Percentiles rank a stretch among this genome's conserved stretches.
Conservation (phyloP, 2,329 filamentous ascomycete genomes). For the Akanthomyces muscarius region DNA sequence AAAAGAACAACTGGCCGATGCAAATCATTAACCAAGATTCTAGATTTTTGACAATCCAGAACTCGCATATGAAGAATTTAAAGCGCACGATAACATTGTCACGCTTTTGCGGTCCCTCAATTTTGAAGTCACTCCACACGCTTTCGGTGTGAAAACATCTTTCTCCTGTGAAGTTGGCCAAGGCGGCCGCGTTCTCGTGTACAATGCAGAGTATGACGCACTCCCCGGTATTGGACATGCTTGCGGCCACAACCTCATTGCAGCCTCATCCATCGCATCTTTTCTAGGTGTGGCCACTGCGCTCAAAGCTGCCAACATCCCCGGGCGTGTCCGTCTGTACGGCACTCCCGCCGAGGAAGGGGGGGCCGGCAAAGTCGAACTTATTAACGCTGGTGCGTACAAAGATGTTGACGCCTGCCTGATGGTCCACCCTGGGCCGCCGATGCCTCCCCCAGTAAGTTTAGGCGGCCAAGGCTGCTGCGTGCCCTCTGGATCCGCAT, state of each 20-base stretch:
- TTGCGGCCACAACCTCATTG: constrained; percentile 45
- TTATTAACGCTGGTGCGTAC: constrained; percentile 29
- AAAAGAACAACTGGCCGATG: no score
- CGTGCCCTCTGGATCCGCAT: background rate
- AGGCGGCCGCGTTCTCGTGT: constrained; percentile 20
- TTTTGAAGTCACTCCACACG: constrained; percentile 4
- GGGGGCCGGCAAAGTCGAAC: constrained; percentile 36
- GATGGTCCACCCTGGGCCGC: constrained; percentile 4
- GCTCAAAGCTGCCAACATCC: constrained; percentile 15
- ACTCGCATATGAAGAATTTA: constrained; percentile 4
- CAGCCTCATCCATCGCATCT: constrained; percentile 36
- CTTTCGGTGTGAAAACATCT: constrained; percentile 4
- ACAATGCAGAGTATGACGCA: constrained; percentile 43
- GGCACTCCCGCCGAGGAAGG: constrained; percentile 43
- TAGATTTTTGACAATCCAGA: constrained; percentile 8
- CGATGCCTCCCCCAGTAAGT: constrained; percentile 21
- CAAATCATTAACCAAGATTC: background rate
- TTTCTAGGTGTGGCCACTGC: constrained; percentile 29
- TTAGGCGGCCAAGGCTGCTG: background rate
- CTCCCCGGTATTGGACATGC: constrained; percentile 43
- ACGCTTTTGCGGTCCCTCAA: background rate
- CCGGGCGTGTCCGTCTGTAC: constrained; percentile 37
- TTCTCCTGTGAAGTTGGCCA: constrained; percentile 6
- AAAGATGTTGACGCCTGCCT: constrained; percentile 4
- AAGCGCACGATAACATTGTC: constrained; percentile 5